These are phyloP conservation scores for Boletus mariae DNA, from an alignment of 1,284 basidiomycete species.

Conservation along the genomic window DNA sequence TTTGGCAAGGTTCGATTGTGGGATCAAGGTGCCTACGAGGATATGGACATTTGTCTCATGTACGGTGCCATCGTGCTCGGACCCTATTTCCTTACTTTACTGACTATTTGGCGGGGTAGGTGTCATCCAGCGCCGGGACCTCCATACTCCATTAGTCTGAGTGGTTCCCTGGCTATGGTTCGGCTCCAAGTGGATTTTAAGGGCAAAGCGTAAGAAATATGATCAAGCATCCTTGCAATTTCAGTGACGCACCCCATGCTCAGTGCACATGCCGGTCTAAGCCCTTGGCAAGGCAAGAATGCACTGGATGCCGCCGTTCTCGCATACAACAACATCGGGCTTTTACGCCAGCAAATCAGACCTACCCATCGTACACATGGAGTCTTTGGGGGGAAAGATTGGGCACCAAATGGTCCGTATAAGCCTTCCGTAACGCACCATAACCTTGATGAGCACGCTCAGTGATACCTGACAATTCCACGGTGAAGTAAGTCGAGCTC, in stretches of 20 bases:
- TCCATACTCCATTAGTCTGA: constrained; percentile 49
- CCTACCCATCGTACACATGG: constrained; percentile 64
- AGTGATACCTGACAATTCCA: constrained; percentile 80
- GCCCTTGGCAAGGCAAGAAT: constrained; percentile 74
- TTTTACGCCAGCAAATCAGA: constrained; percentile 70
- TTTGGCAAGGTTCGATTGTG: constrained; percentile 66
- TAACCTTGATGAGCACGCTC: background rate
- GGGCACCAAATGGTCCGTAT: constrained; percentile 54
- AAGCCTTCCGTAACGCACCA: background rate
- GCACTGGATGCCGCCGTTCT: constrained; percentile 75
- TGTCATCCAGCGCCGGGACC: constrained; percentile 63
- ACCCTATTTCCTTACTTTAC: background rate
- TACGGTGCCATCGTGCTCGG: constrained; percentile 26
- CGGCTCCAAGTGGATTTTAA: constrained; percentile 49
- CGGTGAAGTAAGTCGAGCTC: constrained; percentile 45
- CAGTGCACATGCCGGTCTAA: constrained; percentile 66
- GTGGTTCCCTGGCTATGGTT: constrained; percentile 51
- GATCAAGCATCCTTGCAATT: background rate
- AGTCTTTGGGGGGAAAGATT: constrained; percentile 58
- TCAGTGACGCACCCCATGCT: background rate
- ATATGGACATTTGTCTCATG: constrained; percentile 70
- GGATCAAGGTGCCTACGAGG: constrained; percentile 61
- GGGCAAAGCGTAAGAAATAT: constrained; percentile 51
- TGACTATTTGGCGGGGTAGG: constrained; percentile 32
- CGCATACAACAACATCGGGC: constrained; percentile 67